Evolutionary conservation across 495 filamentous ascomycete species (phyloP), one percentile per base, ranked within the genome.

Genomic region (Trichoderma gamsii): DNA sequence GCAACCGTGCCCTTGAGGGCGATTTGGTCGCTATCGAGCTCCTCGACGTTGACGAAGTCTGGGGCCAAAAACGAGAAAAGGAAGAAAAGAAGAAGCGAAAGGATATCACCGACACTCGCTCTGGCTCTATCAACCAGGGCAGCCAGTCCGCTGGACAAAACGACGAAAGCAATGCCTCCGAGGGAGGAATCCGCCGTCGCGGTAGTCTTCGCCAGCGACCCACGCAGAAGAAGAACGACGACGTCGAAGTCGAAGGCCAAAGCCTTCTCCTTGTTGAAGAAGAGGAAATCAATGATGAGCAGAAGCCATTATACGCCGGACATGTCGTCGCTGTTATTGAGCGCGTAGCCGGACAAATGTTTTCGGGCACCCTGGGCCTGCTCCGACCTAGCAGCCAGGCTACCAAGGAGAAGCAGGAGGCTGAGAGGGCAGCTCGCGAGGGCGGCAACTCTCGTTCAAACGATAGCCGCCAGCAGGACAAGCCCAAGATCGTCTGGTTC

Each of bases 51-150:
- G 95, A 98, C 76, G 95, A 99, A 74, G 95, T 99, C 12, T 99
- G 95, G 95, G 86, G 89, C 18, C 95, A 99, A 80, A 99, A 99
- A 82, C 90, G 92, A 27, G 95, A 99, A 76, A 99, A 99, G 75
- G 95, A 99, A 77, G 95, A 99, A 73, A 99, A 99, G 83, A 99
- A 99, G 88, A 98, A 98, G 82, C 90, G 95, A 76, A 99, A 99
- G 83, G 95, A 99, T 73, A 95, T 96, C 69, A 96, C 92, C 27
- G 95, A 97, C 73, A 92, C 92, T 63, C 87, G 95, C 67, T 87
- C 87, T 43, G 85, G 87, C 56, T 89, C 88, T 69, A 90, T 82
- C 41, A 90, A 88, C 72, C 88, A 90, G 52, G 88, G 87, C 74
- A 83, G 88, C 76, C 86, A 92, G 76, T 82, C 88, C 69, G 81